Evolutionary conservation across 2,329 filamentous ascomycete genomes (phyloP).

Genomic region (Talaromyces pinophilus): DNA sequence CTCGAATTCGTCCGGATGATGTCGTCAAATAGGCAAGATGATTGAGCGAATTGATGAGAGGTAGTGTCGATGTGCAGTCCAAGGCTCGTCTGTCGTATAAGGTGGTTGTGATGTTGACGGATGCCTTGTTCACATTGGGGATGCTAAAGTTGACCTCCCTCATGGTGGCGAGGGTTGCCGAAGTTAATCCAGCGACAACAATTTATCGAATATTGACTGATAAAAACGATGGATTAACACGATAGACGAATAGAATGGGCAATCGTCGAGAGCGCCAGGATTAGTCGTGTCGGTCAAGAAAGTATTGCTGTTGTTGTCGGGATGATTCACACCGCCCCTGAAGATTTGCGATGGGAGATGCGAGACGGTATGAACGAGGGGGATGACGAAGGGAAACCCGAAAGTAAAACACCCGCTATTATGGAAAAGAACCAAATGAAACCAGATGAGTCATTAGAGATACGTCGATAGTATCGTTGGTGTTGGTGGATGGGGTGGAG

Average conservation of each 20-base stretch:
- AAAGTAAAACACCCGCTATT: constrained; percentile 18
- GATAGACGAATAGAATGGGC: not conserved
- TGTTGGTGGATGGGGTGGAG: not conserved
- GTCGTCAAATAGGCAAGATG: constrained; percentile 98
- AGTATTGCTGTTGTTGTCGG: not conserved
- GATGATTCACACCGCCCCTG: constrained; percentile 19
- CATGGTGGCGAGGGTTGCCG: constrained; percentile 63
- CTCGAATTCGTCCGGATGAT: constrained; percentile 92
- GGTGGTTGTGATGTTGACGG: constrained; percentile 96
- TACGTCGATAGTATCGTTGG: constrained; percentile 1
- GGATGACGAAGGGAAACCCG: not conserved
- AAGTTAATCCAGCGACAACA: constrained; percentile 4
- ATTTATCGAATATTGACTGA: not conserved
- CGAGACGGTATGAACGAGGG: constrained; percentile 18
- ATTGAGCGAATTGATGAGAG: constrained; percentile 97
- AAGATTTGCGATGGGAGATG: constrained; percentile 12
- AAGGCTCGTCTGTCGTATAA: constrained; percentile 96
- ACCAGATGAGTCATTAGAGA: constrained; percentile 19
- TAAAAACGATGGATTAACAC: not conserved
- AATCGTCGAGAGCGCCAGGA: not conserved
- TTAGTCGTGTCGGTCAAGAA: not conserved
- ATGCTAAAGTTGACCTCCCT: constrained; percentile 99
- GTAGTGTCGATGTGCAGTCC: constrained; percentile 96
- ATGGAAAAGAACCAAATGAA: constrained; percentile 7
- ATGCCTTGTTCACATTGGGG: constrained; percentile 98